phyloP scores from a whole-genome alignment of 116 monocot genomes.

The Iris pallida region DNA sequence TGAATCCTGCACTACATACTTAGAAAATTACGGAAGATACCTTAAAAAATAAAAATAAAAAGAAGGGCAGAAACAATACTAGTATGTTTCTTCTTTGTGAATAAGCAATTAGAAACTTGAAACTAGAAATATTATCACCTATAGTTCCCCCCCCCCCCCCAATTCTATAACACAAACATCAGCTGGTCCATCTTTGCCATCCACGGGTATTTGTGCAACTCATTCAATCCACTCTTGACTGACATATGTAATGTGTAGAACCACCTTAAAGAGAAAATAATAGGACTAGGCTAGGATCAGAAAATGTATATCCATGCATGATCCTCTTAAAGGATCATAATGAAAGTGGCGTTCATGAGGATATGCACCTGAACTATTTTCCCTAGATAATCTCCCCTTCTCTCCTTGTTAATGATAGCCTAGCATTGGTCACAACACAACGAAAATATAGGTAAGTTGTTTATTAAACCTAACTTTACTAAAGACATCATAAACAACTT shows the following conservation, averaged over 20 bases:
- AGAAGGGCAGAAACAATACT: background rate
- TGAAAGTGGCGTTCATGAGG: background rate
- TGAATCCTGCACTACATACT: slow-evolving; percentile 19
- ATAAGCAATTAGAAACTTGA: slow-evolving; percentile 12
- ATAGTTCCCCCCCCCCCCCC: slow-evolving; percentile 58
- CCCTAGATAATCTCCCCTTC: slow-evolving; percentile 78
- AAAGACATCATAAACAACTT: background rate
- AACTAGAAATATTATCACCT: slow-evolving; percentile 29
- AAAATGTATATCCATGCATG: background rate
- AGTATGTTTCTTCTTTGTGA: background rate
- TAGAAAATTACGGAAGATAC: slow-evolving; percentile 16
- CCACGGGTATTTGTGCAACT: slow-evolving; percentile 38
- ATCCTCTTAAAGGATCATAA: background rate
- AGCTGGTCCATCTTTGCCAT: slow-evolving; percentile 51
- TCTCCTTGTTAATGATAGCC: slow-evolving; percentile 73
- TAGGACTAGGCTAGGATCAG: background rate
- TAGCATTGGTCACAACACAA: slow-evolving; percentile 10
- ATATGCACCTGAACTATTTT: slow-evolving; percentile 40
- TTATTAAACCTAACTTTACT: background rate
- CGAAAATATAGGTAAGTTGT: slow-evolving; percentile 1
- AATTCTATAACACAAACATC: slow-evolving; percentile 66
- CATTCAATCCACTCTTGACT: slow-evolving; percentile 64
- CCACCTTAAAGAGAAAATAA: slow-evolving; percentile 48
- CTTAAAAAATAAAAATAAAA: background rate
- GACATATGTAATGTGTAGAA: slow-evolving; percentile 56